Evolutionary conservation across 1,139 yeast genomes (phyloP).

Genomic region (Candida gigantensis): DNA sequence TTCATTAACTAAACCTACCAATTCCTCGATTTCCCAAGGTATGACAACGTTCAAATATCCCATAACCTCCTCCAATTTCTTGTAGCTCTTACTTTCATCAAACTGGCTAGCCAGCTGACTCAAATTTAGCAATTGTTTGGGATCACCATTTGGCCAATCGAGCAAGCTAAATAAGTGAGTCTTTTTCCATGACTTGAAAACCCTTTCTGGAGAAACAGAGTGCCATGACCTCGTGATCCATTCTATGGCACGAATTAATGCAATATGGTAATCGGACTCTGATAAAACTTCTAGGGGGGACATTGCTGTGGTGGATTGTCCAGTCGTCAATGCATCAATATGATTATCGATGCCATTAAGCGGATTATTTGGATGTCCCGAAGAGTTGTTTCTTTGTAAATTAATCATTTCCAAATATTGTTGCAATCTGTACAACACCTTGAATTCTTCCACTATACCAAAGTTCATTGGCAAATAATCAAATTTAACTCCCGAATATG

Average conservation of each 20-base stretch:
- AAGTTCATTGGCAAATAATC: constrained; percentile 64
- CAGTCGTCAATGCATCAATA: background rate
- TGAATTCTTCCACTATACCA: constrained; percentile 66
- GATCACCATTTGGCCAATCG: constrained; percentile 24
- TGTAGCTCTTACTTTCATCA: constrained; percentile 29
- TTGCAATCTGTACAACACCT: constrained; percentile 56
- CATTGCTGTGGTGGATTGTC: constrained; percentile 3
- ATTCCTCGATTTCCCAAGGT: constrained; percentile 60
- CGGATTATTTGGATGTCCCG: too few relatives aligned
- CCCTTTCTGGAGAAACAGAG: constrained; percentile 44
- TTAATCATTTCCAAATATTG: constrained; percentile 56
- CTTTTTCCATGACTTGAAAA: constrained; percentile 55
- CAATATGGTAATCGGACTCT: constrained; percentile 45
- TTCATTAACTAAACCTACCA: constrained; percentile 59
- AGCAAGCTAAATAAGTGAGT: constrained; percentile 24
- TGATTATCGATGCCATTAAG: constrained; percentile 4
- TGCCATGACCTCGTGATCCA: constrained; percentile 62
- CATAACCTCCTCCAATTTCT: constrained; percentile 45
- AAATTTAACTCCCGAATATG: constrained; percentile 38
- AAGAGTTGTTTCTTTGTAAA: constrained; percentile 33
- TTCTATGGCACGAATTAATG: constrained; percentile 57
- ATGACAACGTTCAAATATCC: constrained; percentile 47
- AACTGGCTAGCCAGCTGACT: constrained; percentile 12
- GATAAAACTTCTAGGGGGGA: constrained; percentile 28
- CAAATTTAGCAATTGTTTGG: constrained; percentile 8